Conservation (phyloP, 225 moss, liverwort and hornwort species). For the Physcomitrellopsis africana region DNA sequence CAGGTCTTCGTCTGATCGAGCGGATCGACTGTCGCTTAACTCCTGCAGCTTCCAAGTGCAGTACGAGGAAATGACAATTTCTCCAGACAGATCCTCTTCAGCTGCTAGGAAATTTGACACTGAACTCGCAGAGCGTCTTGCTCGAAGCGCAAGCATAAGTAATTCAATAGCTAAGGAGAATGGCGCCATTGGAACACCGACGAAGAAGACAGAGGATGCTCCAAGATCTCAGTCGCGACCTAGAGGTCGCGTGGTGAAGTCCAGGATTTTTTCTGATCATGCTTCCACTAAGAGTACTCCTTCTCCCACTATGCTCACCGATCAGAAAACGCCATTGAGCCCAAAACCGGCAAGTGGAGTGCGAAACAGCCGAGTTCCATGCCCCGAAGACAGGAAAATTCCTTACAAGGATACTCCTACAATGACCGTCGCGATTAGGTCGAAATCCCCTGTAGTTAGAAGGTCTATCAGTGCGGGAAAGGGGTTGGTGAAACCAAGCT, state of each 20-base stretch:
- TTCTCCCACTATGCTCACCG: constrained; percentile 34
- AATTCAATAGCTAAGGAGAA: constrained; percentile 36
- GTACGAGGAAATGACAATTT: constrained; percentile 59
- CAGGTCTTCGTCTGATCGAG: constrained; percentile 36
- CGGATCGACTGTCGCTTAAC: constrained; percentile 44
- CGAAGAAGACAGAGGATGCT: constrained; percentile 38
- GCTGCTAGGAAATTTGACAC: constrained; percentile 47
- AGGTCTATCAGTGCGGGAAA: constrained; percentile 47
- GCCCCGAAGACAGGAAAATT: constrained; percentile 59
- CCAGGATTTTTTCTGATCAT: constrained; percentile 49
- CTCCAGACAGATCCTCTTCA: constrained; percentile 44
- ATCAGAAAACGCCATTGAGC: constrained; percentile 35
- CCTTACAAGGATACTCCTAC: constrained; percentile 44
- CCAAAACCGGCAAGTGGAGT: constrained; percentile 34
- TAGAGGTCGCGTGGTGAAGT: constrained; percentile 57
- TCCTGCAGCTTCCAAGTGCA: constrained; percentile 65
- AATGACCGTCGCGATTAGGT: constrained; percentile 37
- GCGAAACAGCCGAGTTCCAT: constrained; percentile 44
- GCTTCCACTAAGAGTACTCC: constrained; percentile 36
- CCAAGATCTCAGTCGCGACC: constrained; percentile 51
- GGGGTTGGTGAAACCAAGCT: constrained; percentile 34
- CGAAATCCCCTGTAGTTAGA: constrained; percentile 53
- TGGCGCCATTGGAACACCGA: constrained; percentile 19
- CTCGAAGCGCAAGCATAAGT: constrained; percentile 37
- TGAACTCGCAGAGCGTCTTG: constrained; percentile 49